Base-by-base conservation (phyloP, 2,329 filamentous ascomycete genomes). In the Botryotinia calthae region DNA sequence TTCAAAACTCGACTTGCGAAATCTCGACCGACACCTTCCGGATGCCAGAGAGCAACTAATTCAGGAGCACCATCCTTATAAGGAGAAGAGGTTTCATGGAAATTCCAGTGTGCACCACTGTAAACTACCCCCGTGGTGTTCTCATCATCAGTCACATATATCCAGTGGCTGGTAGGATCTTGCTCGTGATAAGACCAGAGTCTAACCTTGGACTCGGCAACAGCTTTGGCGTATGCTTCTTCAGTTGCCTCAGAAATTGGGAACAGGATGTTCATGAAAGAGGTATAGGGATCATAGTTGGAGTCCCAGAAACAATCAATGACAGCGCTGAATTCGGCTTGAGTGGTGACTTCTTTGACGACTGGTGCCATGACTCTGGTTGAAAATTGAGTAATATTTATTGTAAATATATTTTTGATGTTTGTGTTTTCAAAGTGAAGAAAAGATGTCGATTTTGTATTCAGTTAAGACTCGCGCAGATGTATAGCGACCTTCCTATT, bases 271-370 rank as follows among this genome's bases (percentile, higher is more conserved):
- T 51, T 37, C 64, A 67, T 67, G 12, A 56, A 37, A 28, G 64
- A 14, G 12, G 28, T n/a, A 28, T 67, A 56, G 10, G 64, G 31
- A 37, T 67, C 46, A 22, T 56, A 54, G 64, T 22, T 25, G 0
- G 64, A 10, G 25, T 67, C 31, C 46, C 46, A 67, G 64, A 67
- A 34, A 67, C 64, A 54, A 44, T 51, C 28, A 48, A 67, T 40
- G 4, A 51, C 46, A 22, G 46, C 18, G 22, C 64, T 37, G 46
- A 67, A 51, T 10, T 67, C 64, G 1, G 18, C 28, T 22, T 54
- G 1, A 37, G 64, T n/a, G 20, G 28, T 67, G 14, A 56, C 64
- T 67, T 67, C 46, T 67, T 66, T 66, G 46, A 48, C 40, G 40
- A 42, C 9, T 5, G 40, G 40, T 42, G 40, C 40, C 40, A 42